phyloP scores from a whole-genome alignment of 257 asterid species.

The Solanum arcanum region DNA sequence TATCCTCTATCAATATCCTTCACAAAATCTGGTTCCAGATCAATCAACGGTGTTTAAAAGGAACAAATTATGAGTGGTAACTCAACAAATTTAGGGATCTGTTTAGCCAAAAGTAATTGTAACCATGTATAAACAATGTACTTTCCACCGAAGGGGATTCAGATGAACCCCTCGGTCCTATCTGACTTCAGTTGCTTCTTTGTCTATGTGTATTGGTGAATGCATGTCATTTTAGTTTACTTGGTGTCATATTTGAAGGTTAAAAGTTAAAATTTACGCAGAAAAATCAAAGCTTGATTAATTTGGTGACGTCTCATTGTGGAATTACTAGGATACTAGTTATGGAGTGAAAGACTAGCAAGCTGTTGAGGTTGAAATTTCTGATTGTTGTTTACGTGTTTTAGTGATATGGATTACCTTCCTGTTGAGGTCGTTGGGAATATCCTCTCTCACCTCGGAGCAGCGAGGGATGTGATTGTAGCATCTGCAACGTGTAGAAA shows the following conservation, averaged over 20 bases:
- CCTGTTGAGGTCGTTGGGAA: constrained; percentile 89
- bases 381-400: background rate
- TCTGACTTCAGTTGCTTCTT: background rate
- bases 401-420: constrained; percentile 50
- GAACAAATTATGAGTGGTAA: no score
- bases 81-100: no score
- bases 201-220: background rate
- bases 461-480: constrained; percentile 68
- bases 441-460: constrained; percentile 60
- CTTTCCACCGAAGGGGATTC: no score
- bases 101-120: no score
- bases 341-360: background rate
- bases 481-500: constrained; percentile 82
- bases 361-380: background rate
- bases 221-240: background rate
- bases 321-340: background rate
- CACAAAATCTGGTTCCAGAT: no score
- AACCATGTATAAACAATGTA: no score
- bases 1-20: no score
- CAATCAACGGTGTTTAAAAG: no score
- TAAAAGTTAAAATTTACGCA: background rate
- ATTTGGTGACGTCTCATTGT: background rate
- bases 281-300: background rate
- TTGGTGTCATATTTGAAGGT: background rate
- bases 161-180: no score